Percentiles rank a stretch among this genome's conserved stretches.
These are phyloP conservation scores for Entamoeba nuttalli DNA, from an alignment of 208 protist genomes.

Conservation along the genomic window DNA sequence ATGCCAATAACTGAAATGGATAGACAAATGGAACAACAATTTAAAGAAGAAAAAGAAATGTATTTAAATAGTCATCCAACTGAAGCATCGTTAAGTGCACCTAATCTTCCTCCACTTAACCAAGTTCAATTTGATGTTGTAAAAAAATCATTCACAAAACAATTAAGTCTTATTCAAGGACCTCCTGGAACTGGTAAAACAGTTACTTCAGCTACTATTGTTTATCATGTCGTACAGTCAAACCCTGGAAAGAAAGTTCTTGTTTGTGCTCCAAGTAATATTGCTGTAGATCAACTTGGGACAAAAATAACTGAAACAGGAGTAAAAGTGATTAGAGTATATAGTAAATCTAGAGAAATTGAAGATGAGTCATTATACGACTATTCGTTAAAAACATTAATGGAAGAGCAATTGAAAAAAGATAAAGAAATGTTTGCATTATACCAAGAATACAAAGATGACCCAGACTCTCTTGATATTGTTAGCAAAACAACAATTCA, in stretches of 20 bases:
- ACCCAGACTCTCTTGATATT: background rate
- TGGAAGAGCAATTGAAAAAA: background rate
- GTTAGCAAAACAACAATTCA: background rate
- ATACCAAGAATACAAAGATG: background rate
- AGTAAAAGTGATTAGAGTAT: slow-evolving; percentile 71
- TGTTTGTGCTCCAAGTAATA: slow-evolving; percentile 78
- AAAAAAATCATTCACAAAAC: background rate
- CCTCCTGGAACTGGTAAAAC: slow-evolving; percentile 83
- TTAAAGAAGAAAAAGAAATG: background rate
- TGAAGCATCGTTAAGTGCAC: background rate
- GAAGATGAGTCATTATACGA: slow-evolving; percentile 68
- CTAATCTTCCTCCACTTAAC: slow-evolving; percentile 66
- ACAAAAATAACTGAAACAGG: slow-evolving; percentile 73
- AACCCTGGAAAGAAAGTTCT: slow-evolving; percentile 39
- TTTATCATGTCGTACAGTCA: slow-evolving; percentile 64
- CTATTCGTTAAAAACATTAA: background rate
- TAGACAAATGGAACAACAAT: background rate
- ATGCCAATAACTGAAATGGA: background rate
- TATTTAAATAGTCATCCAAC: background rate
- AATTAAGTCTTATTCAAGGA: slow-evolving; percentile 46
- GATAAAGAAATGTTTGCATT: background rate
- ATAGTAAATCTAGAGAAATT: slow-evolving; percentile 67
- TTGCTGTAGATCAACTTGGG: slow-evolving; percentile 84
- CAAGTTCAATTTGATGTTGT: slow-evolving; percentile 53
- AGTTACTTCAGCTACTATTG: slow-evolving; percentile 71